Conservation (phyloP, 2,329 filamentous ascomycete genomes). For the Xylogone sp. region DNA sequence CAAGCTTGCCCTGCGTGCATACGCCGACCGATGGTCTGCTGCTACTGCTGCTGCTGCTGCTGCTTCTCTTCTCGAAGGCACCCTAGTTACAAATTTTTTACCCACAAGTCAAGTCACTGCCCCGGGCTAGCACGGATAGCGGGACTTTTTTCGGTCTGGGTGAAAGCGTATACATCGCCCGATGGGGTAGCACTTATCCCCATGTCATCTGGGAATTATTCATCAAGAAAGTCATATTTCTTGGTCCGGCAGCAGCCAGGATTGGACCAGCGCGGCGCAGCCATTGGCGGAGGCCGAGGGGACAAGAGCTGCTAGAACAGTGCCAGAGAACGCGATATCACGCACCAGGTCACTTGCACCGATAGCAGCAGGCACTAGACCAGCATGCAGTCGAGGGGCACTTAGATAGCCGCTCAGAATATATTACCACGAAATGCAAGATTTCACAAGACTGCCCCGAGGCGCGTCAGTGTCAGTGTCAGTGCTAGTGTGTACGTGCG, state of each 20-base stretch:
- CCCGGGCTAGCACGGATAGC: background rate
- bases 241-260: background rate
- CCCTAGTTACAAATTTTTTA: background rate
- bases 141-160: too few species aligned
- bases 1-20: too few species aligned
- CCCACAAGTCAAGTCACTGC: background rate
- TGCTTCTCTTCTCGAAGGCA: too few species aligned
- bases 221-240: background rate
- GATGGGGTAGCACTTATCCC: background rate
- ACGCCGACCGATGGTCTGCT: too few species aligned
- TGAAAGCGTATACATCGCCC: background rate
- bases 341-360: background rate
- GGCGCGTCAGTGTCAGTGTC: too few species aligned
- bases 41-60: too few species aligned
- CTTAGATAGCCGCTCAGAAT: too few species aligned
- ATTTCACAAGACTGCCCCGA: background rate
- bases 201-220: background rate
- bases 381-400: background rate
- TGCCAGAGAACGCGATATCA: background rate
- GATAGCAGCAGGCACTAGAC: too few species aligned
- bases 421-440: too few species aligned
- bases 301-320: background rate
- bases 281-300: background rate
- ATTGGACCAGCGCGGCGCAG: background rate
- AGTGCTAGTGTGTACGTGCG: too few species aligned